Evolutionary conservation across 768 basidiomycete genomes (phyloP), one percentile per base, ranked within the genome.

Genomic region (Sistotremastrum suecicum): DNA sequence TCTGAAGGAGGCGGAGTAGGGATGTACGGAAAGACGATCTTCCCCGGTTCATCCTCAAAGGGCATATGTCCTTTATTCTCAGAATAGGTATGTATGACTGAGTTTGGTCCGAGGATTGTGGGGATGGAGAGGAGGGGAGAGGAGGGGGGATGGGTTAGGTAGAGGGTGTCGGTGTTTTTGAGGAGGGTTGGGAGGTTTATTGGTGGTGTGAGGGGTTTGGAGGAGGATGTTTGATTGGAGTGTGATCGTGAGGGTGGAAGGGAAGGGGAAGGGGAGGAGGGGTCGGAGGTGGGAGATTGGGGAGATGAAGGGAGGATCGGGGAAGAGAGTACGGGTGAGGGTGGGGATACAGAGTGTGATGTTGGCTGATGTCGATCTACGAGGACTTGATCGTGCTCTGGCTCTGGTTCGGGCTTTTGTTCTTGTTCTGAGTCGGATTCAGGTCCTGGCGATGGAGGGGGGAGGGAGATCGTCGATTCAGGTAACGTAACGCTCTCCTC

Each of bases 21-120:
- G 40, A 51, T 55, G 43, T 68, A 66, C 20, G 72, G 75, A 41
- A 72, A 71, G 20, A 83, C 78, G 37, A 83, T 62, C 39, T 76
- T 64, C 39, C 72, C 72, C 1, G 76, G 74, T 41, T 68, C 70
- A 43, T 69, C 63, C 51, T 79, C 77, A 5, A 59, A 53, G 0
- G 72, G 75, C 38, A 75, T 58, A n/a, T 61, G 58, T 0, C 59
- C 42, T 3, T 57, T 53, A 30, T 62, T 58, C 52, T 78, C 72
- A 11, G 70, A 73, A 84, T 84, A 89, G 6, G 86, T 87, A 57
- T 70, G 74, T 43, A 85, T 65, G 35, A 74, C 81, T 54, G 83
- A 86, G 53, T 82, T 77, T 1, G 81, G 83, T 6, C 86, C 86
- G 72, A 89, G 76, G 41, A 83, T 83, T 31, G 66, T 63, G 5